A percentile compares a stretch with the other conserved stretches of the same genome.
Conservation (phyloP, 2,329 filamentous ascomycete genomes). For the Xylaria polymorpha region DNA sequence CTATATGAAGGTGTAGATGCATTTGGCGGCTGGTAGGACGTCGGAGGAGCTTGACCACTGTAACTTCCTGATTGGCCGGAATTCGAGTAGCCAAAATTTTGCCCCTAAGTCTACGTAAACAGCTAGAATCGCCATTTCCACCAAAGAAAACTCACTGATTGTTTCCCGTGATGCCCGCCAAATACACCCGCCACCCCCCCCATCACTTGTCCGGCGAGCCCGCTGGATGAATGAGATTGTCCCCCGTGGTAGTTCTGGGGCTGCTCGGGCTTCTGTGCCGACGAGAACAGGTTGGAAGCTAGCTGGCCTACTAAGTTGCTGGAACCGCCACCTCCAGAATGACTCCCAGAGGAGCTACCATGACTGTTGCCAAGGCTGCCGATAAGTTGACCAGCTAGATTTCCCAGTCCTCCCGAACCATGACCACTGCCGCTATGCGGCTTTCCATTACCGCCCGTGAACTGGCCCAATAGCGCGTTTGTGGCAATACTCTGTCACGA, state of each 20-base stretch:
- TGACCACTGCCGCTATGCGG: conserved; percentile 51
- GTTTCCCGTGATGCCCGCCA: conserved; percentile 58
- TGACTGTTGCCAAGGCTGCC: conserved; percentile 46
- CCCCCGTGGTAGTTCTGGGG: conserved; percentile 49
- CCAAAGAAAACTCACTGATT: conserved; percentile 51
- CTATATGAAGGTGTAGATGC: conserved; percentile 47
- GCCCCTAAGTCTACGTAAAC: conserved; percentile 52
- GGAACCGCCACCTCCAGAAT: conserved; percentile 45
- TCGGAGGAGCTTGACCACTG: conserved; percentile 71
- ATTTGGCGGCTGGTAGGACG: conserved; percentile 64
- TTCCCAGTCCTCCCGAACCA: conserved; percentile 56
- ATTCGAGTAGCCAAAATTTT: conserved; percentile 73
- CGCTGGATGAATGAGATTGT: conserved; percentile 56
- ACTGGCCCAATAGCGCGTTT: conserved; percentile 63
- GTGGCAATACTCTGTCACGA: conserved; percentile 66
- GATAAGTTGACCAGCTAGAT: conserved; percentile 60
- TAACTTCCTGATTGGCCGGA: conserved; percentile 67
- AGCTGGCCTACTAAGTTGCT: conserved; percentile 69
- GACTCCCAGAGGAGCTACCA: conserved; percentile 43
- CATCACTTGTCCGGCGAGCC: conserved; percentile 65
- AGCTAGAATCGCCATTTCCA: not conserved
- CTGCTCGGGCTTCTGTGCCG: conserved; percentile 60
- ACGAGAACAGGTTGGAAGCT: conserved; percentile 66
- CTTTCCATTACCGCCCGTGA: conserved; percentile 60
- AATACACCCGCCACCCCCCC: conserved; percentile 66